Percentiles rank a stretch among this genome's conserved stretches.
These are phyloP conservation scores for Talaromyces adpressus DNA, from an alignment of 495 filamentous ascomycete species.

Conservation along the genomic window DNA sequence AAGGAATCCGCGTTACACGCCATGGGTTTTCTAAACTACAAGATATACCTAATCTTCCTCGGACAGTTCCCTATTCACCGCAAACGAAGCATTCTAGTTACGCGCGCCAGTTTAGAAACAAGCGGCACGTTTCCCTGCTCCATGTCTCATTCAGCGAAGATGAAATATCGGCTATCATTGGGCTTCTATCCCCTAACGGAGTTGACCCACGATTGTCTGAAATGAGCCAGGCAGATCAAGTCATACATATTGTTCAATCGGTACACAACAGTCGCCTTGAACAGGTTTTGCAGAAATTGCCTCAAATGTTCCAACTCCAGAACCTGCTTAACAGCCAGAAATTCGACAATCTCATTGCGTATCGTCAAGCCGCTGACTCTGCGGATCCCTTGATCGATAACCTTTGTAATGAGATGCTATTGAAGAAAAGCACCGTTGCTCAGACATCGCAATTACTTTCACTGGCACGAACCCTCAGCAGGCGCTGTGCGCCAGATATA, in stretches of 20 bases:
- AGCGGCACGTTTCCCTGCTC: not conserved
- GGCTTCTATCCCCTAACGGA: slow-evolving; percentile 9
- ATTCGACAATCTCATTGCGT: not conserved
- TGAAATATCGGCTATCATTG: slow-evolving; percentile 13
- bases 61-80: slow-evolving; percentile 9
- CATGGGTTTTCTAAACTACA: slow-evolving; percentile 5
- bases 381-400: not conserved
- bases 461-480: slow-evolving; percentile 7
- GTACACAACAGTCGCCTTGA: not conserved
- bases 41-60: slow-evolving; percentile 8
- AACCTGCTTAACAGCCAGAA: not conserved
- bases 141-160: slow-evolving; percentile 15
- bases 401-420: not conserved
- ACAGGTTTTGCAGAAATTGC: slow-evolving; percentile 5
- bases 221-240: slow-evolving; percentile 12
- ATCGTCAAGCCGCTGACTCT: not conserved
- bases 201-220: slow-evolving; percentile 6
- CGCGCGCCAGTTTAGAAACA: slow-evolving; percentile 1
- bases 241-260: slow-evolving; percentile 10
- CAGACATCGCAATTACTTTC: slow-evolving; percentile 6
- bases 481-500: slow-evolving; percentile 11
- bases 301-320: slow-evolving; percentile 10
- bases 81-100: slow-evolving; percentile 12
- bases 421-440: not conserved
- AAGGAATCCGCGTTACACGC: slow-evolving; percentile 10